These are phyloP conservation scores for Zygosaccharomyces kombuchaensis DNA, from an alignment of 805 yeast species.

Conservation along the genomic window DNA sequence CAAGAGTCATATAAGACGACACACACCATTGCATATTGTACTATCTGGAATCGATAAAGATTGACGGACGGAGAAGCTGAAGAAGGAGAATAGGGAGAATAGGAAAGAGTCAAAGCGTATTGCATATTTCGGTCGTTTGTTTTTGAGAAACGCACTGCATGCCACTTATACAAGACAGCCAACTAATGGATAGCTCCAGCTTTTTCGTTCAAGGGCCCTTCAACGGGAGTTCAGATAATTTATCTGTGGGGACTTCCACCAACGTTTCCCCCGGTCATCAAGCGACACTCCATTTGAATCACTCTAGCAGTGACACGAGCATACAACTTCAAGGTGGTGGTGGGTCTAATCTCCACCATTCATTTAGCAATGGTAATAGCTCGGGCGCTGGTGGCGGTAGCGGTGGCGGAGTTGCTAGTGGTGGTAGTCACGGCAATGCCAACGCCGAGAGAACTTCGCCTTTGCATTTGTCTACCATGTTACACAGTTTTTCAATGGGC, in stretches of 20 bases:
- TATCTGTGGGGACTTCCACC: constrained; percentile 17
- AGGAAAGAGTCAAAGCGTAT: neutral
- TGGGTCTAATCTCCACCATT: neutral
- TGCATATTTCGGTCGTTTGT: neutral
- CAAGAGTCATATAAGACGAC: constrained; percentile 2
- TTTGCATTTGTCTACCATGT: constrained; percentile 29
- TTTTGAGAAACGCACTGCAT: constrained; percentile 3
- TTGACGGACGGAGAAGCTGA: constrained; percentile 1
- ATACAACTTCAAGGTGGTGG: constrained; percentile 7
- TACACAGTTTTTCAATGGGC: constrained; percentile 26
- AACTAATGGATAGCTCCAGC: constrained; percentile 14
- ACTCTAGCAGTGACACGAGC: constrained; percentile 16
- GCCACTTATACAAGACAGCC: constrained; percentile 14
- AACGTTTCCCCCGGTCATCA: constrained; percentile 26
- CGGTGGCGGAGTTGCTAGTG: constrained; percentile 1
- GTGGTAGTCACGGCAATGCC: neutral
- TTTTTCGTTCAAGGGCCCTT: constrained; percentile 20
- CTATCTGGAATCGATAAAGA: constrained; percentile 1
- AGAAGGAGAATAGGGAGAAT: neutral
- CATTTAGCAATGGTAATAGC: constrained; percentile 2
- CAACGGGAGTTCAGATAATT: constrained; percentile 21
- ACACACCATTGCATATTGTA: constrained; percentile 5
- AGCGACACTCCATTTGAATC: constrained; percentile 12
- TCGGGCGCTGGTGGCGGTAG: neutral
- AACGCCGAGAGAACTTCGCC: constrained; percentile 25